These are phyloP conservation scores for Trichophyton verrucosum DNA, from an alignment of 2,329 filamentous ascomycete species.

Conservation along the genomic window DNA sequence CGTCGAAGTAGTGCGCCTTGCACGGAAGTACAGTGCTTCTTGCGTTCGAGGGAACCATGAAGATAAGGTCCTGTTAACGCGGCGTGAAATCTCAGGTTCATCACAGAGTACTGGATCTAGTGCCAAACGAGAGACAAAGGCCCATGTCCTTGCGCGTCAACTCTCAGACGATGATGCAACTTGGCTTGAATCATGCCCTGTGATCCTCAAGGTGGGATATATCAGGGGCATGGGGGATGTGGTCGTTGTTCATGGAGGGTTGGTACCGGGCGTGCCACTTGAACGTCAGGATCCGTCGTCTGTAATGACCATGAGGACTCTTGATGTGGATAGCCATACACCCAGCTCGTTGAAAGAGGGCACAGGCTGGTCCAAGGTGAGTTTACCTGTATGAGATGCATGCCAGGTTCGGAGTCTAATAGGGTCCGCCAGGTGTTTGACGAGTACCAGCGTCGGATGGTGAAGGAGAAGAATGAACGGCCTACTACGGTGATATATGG, in stretches of 20 bases:
- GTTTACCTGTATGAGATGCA: slow-evolving; percentile 1
- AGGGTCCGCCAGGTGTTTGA: slow-evolving; percentile 36
- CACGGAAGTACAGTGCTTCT: slow-evolving; percentile 60
- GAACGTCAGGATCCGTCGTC: slow-evolving; percentile 62
- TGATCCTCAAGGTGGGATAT: slow-evolving; percentile 63
- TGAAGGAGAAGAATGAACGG: slow-evolving; percentile 11
- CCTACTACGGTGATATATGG: slow-evolving; percentile 69
- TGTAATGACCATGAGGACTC: slow-evolving; percentile 84
- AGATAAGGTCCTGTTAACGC: slow-evolving; percentile 63
- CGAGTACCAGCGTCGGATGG: slow-evolving; percentile 28
- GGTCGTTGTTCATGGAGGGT: slow-evolving; percentile 70
- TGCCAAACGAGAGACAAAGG: slow-evolving; percentile 18
- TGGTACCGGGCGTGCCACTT: slow-evolving; percentile 62
- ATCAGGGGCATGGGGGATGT: slow-evolving; percentile 51
- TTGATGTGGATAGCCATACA: slow-evolving; percentile 51
- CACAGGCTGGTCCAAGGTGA: slow-evolving; percentile 53
- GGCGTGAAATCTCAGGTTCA: slow-evolving; percentile 31
- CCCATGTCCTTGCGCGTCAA: slow-evolving; percentile 45
- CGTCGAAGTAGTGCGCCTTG: slow-evolving; percentile 60
- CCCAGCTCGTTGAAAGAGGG: slow-evolving; percentile 43
- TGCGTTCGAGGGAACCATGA: slow-evolving; percentile 90
- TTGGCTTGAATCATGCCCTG: slow-evolving; percentile 59
- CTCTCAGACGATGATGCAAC: slow-evolving; percentile 48
- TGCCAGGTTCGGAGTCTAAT: neutral
- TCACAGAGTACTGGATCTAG: neutral